These are phyloP conservation scores for Vinca major DNA, from an alignment of 305 asterid species.

Conservation along the genomic window DNA sequence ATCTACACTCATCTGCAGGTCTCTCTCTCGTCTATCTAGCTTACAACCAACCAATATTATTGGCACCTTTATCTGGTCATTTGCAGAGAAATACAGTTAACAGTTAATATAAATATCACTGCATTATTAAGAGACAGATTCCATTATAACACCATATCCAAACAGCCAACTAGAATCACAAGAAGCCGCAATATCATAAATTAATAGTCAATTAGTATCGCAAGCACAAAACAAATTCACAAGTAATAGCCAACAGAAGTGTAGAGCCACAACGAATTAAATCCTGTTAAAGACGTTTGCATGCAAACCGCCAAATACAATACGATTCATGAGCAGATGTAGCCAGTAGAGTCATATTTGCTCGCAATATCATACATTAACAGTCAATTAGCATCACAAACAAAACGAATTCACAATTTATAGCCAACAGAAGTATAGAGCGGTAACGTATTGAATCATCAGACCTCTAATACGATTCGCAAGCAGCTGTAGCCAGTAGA, in stretches of 20 bases:
- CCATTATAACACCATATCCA: not conserved
- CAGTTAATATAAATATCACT: not conserved
- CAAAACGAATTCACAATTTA: not conserved
- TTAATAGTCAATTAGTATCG: not conserved
- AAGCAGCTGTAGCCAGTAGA: too few relatives aligned
- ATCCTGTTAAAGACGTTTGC: too few relatives aligned
- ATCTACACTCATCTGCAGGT: constrained; percentile 53
- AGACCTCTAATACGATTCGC: too few relatives aligned
- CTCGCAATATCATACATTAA: not conserved
- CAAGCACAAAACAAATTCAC: not conserved
- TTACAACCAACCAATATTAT: constrained; percentile 92
- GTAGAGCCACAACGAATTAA: not conserved
- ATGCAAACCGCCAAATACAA: too few relatives aligned
- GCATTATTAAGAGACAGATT: not conserved
- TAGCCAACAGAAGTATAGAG: not conserved
- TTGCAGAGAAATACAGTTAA: not conserved
- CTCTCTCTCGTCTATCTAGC: constrained; percentile 74
- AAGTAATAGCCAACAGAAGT: not conserved
- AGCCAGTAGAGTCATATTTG: not conserved
- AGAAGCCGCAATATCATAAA: not conserved
- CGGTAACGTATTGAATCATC: not conserved
- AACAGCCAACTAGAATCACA: not conserved
- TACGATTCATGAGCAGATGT: too few relatives aligned
- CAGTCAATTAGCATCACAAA: not conserved
- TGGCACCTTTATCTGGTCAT: constrained; percentile 65